These are phyloP conservation scores for Dryas octopetala DNA, from an alignment of 306 rosid species.

Conservation along the genomic window DNA sequence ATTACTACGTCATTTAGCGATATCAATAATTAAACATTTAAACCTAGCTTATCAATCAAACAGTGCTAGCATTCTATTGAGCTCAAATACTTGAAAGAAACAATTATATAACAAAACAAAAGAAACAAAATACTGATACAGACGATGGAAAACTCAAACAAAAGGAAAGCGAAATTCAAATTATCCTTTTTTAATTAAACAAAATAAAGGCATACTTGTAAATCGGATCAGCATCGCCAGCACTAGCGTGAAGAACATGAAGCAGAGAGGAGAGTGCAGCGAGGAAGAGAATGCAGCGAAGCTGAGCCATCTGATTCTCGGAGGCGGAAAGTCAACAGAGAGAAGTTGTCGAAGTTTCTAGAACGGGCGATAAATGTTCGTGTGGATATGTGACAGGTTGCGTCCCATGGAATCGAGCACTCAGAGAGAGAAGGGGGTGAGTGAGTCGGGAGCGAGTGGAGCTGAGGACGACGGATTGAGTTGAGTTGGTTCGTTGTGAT, in stretches of 20 bases:
- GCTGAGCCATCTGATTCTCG: constrained; percentile 52
- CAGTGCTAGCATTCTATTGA: constrained; percentile 1
- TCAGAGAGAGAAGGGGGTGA: constrained; percentile 16
- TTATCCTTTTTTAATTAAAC: not conserved
- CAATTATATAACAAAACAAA: not conserved
- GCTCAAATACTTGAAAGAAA: not conserved
- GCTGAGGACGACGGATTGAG: not conserved
- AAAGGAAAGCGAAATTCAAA: not conserved
- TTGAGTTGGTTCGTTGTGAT: not conserved
- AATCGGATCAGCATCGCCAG: constrained; percentile 81
- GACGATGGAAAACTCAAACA: not conserved
- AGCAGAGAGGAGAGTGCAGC: constrained; percentile 33
- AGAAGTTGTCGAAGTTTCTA: constrained; percentile 29
- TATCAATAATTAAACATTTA: not conserved
- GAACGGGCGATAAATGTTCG: constrained; percentile 34
- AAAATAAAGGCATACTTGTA: constrained; percentile 46
- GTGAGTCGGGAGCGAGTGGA: constrained; percentile 28
- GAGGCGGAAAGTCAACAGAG: constrained; percentile 50
- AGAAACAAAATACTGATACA: not conserved
- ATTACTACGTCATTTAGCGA: not conserved
- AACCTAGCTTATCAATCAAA: constrained; percentile 15
- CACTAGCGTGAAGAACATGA: constrained; percentile 46
- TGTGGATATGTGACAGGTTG: constrained; percentile 24
- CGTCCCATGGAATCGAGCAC: constrained; percentile 18
- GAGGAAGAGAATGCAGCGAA: constrained; percentile 41